phyloP scores from a whole-genome alignment of 2,329 filamentous ascomycete species.

The Neonectria faginata region DNA sequence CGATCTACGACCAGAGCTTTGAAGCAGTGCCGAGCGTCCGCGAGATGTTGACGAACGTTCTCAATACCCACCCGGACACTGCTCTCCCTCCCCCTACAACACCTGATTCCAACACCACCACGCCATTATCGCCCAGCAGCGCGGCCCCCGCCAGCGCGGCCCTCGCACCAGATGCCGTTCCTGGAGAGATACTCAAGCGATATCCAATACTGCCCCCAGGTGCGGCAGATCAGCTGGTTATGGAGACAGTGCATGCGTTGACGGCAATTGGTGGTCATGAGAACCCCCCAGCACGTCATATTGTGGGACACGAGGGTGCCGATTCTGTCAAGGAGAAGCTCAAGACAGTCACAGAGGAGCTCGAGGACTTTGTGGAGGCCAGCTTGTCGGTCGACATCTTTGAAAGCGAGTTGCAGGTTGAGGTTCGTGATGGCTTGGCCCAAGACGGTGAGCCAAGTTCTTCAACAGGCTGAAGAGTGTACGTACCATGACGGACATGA shows the following conservation, averaged over 20 bases:
- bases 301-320: conserved; percentile 90
- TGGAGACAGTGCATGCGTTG: conserved; percentile 91
- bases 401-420: conserved; percentile 65
- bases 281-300: conserved; percentile 93
- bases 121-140: conserved; percentile 49
- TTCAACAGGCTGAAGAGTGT: conserved; percentile 31
- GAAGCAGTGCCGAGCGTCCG: conserved; percentile 80
- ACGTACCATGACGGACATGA: background rate
- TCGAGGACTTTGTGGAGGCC: conserved; percentile 95
- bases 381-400: conserved; percentile 86
- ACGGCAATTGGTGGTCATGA: conserved; percentile 94
- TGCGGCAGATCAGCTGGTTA: conserved; percentile 79
- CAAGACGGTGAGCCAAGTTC: conserved; percentile 40
- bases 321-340: conserved; percentile 93
- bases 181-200: conserved; percentile 68
- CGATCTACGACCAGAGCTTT: conserved; percentile 56
- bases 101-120: conserved; percentile 42
- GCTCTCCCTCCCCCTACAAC: conserved; percentile 51
- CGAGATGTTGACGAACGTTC: conserved; percentile 82
- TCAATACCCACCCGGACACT: conserved; percentile 81
- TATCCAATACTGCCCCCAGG: conserved; percentile 79
- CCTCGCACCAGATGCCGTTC: conserved; percentile 50
- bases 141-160: conserved; percentile 47
- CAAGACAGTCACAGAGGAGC: conserved; percentile 93
- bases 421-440: conserved; percentile 59